phyloP scores from a whole-genome alignment of 2,329 filamentous ascomycete species.

The Alternaria sp. region DNA sequence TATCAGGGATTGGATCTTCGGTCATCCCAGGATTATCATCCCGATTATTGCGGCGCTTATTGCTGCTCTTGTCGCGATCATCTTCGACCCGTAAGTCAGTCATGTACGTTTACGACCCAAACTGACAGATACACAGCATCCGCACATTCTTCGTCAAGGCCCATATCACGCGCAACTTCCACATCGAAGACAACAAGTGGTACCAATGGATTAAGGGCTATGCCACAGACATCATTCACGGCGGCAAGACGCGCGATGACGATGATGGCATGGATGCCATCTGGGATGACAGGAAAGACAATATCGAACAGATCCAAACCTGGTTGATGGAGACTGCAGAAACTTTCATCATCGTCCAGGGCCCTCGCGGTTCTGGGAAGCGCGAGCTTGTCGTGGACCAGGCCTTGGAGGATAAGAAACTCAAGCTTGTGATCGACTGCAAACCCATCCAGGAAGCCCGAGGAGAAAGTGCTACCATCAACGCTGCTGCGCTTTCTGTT shows the following conservation, averaged over 20 bases:
- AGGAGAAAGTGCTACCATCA: slow-evolving; percentile 85
- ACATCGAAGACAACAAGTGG: slow-evolving; percentile 73
- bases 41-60: slow-evolving; percentile 81
- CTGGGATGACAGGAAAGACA: slow-evolving; percentile 83
- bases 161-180: slow-evolving; percentile 80
- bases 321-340: slow-evolving; percentile 90
- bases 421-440: slow-evolving; percentile 88
- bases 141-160: slow-evolving; percentile 90
- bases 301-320: slow-evolving; percentile 80
- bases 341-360: slow-evolving; percentile 93
- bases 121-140: slow-evolving; percentile 56
- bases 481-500: slow-evolving; percentile 78
- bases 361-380: slow-evolving; percentile 89
- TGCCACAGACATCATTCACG: slow-evolving; percentile 69
- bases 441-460: slow-evolving; percentile 90
- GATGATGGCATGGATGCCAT: slow-evolving; percentile 77
- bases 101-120: slow-evolving; percentile 2
- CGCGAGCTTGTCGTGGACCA: slow-evolving; percentile 86
- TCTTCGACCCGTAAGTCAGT: slow-evolving; percentile 73
- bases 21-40: slow-evolving; percentile 86
- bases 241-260: slow-evolving; percentile 64
- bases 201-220: slow-evolving; percentile 84
- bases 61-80: slow-evolving; percentile 80
- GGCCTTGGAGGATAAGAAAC: slow-evolving; percentile 74
- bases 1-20: slow-evolving; percentile 86